phyloP scores from a whole-genome alignment of 345 rosid species.

The Linum tenue region DNA sequence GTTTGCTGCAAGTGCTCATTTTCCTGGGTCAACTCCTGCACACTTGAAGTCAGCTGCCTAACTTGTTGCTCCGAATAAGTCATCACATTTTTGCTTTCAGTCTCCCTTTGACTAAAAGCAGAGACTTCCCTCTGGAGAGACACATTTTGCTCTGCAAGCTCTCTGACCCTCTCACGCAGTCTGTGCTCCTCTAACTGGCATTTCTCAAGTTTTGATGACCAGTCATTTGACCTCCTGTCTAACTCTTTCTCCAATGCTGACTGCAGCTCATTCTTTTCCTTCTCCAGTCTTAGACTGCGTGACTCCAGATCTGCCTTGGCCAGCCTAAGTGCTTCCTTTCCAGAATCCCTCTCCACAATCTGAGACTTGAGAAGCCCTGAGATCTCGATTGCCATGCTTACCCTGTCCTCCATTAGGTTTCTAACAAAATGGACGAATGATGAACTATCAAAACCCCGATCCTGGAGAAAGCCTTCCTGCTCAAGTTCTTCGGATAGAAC shows the following conservation, averaged over 20 bases:
- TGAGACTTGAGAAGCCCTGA: slow-evolving; percentile 50
- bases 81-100: slow-evolving; percentile 49
- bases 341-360: slow-evolving; percentile 54
- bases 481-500: slow-evolving; percentile 62
- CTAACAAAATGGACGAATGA: slow-evolving; percentile 49
- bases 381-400: slow-evolving; percentile 68
- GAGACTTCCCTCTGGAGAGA: slow-evolving; percentile 81
- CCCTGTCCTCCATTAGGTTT: slow-evolving; percentile 51
- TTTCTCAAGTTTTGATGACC: slow-evolving; percentile 80
- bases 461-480: slow-evolving; percentile 45
- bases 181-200: slow-evolving; percentile 78
- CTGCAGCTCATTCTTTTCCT: slow-evolving; percentile 74
- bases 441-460: slow-evolving; percentile 50
- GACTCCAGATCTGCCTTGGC: slow-evolving; percentile 51
- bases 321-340: slow-evolving; percentile 51
- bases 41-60: slow-evolving; percentile 40
- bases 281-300: slow-evolving; percentile 48
- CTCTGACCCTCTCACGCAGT: slow-evolving; percentile 87
- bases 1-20: slow-evolving; percentile 41
- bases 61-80: slow-evolving; percentile 51
- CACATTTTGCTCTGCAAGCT: slow-evolving; percentile 95
- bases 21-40: slow-evolving; percentile 43
- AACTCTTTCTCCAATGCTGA: slow-evolving; percentile 80
- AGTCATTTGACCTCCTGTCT: slow-evolving; percentile 90
- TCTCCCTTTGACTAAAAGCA: slow-evolving; percentile 55